Percentiles rank a stretch among this genome's conserved stretches.
These are phyloP conservation scores for Neoboletus magnificus DNA, from an alignment of 768 basidiomycete genomes.

Conservation along the genomic window DNA sequence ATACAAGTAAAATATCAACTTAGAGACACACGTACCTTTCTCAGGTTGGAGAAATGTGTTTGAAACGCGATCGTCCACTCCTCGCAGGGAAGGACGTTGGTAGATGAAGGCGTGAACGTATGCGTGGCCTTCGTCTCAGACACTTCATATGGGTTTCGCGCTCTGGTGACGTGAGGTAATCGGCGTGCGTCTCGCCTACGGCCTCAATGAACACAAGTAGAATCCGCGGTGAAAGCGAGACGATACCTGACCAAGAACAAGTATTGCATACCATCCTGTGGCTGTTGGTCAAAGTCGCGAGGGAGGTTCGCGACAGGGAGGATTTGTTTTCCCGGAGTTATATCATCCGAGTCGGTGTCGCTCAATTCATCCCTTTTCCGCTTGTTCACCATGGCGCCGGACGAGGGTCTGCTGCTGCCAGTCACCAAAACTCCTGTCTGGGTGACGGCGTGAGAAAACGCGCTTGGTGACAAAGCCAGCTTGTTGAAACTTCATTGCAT, in stretches of 20 bases:
- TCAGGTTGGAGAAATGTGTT: conserved; percentile 60
- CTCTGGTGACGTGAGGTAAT: conserved; percentile 65
- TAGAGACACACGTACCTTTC: conserved; percentile 39
- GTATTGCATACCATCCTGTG: conserved; percentile 74
- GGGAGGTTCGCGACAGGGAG: conserved; percentile 81
- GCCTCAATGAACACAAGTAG: conserved; percentile 5
- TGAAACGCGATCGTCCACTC: conserved; percentile 65
- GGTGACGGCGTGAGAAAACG: conserved; percentile 20
- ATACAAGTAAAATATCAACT: not conserved
- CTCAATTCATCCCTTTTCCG: conserved; percentile 52
- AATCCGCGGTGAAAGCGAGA: not conserved
- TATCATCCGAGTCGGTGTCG: conserved; percentile 59
- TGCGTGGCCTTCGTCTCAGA: conserved; percentile 27
- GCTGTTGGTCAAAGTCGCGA: conserved; percentile 59
- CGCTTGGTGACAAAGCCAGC: not conserved
- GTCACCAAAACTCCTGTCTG: not conserved
- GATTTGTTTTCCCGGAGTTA: conserved; percentile 62
- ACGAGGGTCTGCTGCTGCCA: not conserved
- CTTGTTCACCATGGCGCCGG: conserved; percentile 37
- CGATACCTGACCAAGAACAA: conserved; percentile 75
- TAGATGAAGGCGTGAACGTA: conserved; percentile 15
- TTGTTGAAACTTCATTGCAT: not conserved
- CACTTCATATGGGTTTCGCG: conserved; percentile 62
- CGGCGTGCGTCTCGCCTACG: conserved; percentile 66
- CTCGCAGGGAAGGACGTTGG: conserved; percentile 52